A percentile compares a stretch with the other conserved stretches of the same genome.
Conservation (phyloP, 2,329 filamentous ascomycete species). For the Ceratocystis eucalypticola region DNA sequence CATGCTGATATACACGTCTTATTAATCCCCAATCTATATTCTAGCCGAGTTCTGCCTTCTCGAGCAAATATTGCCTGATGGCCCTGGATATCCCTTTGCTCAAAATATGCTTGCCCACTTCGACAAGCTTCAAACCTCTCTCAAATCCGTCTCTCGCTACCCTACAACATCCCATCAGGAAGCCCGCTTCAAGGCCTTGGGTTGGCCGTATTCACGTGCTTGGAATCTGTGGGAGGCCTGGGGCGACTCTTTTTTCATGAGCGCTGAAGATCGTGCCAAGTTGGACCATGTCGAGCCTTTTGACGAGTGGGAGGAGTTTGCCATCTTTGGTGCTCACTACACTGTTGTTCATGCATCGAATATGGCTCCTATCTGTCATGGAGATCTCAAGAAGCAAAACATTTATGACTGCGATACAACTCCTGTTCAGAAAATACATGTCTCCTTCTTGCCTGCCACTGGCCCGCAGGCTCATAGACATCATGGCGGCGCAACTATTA, state of each 20-base stretch:
- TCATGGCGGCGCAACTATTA: slow-evolving; percentile 7
- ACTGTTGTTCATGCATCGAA: slow-evolving; percentile 53
- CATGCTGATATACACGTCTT: not conserved
- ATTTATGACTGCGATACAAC: not conserved
- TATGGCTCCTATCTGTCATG: not conserved
- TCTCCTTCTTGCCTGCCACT: not conserved
- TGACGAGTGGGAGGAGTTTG: slow-evolving; percentile 94
- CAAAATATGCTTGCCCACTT: slow-evolving; percentile 76
- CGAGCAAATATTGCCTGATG: slow-evolving; percentile 74
- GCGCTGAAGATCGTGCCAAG: slow-evolving; percentile 40
- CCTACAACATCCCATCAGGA: slow-evolving; percentile 52
- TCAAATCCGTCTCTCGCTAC: slow-evolving; percentile 62
- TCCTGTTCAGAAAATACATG: not conserved
- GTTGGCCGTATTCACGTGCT: slow-evolving; percentile 51
- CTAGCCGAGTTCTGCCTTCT: slow-evolving; percentile 72
- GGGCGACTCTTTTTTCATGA: slow-evolving; percentile 55
- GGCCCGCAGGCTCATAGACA: slow-evolving; percentile 4
- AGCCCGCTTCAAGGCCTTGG: slow-evolving; percentile 51
- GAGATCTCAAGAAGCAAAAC: not conserved
- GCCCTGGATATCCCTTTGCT: slow-evolving; percentile 68
- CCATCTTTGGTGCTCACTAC: slow-evolving; percentile 73
- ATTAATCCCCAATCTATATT: slow-evolving; percentile 22
- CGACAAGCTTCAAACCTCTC: slow-evolving; percentile 61
- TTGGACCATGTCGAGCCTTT: slow-evolving; percentile 69
- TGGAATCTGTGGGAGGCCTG: slow-evolving; percentile 73